Percentiles rank a stretch among this genome's conserved stretches.
phyloP scores from a whole-genome alignment of 2,329 filamentous ascomycete species.

The Ascocoryne sarcoides region DNA sequence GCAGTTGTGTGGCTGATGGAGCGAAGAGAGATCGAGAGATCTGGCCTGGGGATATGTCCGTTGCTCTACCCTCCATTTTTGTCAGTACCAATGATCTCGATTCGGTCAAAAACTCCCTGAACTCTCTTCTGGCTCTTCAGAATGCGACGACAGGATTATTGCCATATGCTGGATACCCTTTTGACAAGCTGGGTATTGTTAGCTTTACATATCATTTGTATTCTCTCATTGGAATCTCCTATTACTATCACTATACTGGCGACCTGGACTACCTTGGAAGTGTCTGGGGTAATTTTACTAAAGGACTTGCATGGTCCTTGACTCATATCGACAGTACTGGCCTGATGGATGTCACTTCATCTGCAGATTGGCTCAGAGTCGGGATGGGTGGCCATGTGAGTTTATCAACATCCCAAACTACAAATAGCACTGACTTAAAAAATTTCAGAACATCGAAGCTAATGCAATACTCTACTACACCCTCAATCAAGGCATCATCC shows the following conservation, averaged over 20 bases:
- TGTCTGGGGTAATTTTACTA: conserved; percentile 40
- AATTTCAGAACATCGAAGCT: conserved; percentile 13
- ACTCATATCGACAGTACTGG: conserved; percentile 32
- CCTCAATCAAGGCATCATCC: conserved; percentile 38
- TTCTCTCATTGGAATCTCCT: conserved; percentile 47
- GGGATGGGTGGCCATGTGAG: conserved; percentile 21
- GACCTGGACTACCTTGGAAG: conserved; percentile 38
- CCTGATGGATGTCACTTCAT: conserved; percentile 17
- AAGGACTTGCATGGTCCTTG: conserved; percentile 36
- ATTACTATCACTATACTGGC: conserved; percentile 47
- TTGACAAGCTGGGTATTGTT: conserved; percentile 36
- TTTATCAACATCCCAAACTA: too few relatives aligned
- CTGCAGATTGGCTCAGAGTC: conserved; percentile 17
- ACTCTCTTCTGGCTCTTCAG: conserved; percentile 34
- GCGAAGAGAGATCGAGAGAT: conserved; percentile 52
- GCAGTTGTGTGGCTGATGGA: conserved; percentile 39
- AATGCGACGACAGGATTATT: conserved; percentile 33
- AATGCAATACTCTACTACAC: conserved; percentile 33
- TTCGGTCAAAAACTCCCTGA: conserved; percentile 39
- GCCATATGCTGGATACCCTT: conserved; percentile 39
- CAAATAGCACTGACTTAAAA: too few relatives aligned
- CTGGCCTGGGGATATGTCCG: conserved; percentile 54
- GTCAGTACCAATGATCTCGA: conserved; percentile 44
- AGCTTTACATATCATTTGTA: conserved; percentile 50
- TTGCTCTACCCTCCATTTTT: conserved; percentile 44